These are phyloP conservation scores for Verbascum thapsus DNA, from an alignment of 257 asterid species.

Conservation along the genomic window DNA sequence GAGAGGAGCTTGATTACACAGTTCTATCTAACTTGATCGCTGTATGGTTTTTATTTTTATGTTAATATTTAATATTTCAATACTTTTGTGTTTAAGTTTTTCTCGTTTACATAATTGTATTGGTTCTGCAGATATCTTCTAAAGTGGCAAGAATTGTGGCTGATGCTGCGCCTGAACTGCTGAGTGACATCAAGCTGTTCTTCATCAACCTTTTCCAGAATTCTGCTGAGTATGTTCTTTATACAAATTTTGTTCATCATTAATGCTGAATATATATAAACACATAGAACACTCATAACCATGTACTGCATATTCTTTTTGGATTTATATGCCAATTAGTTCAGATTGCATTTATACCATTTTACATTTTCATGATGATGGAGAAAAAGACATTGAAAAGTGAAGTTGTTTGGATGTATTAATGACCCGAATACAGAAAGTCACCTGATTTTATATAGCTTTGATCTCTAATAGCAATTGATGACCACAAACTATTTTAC, in stretches of 20 bases:
- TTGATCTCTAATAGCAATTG: not conserved
- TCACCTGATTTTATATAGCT: not conserved
- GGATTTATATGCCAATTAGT: not conserved
- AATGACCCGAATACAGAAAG: not conserved
- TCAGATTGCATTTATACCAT: not conserved
- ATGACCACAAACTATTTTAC: not conserved
- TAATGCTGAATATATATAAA: not conserved
- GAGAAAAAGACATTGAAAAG: not conserved
- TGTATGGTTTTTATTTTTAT: constrained; percentile 46
- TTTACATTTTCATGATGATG: constrained; percentile 8
- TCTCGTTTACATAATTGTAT: constrained; percentile 19
- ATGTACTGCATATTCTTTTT: not conserved
- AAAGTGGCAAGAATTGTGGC: constrained; percentile 66
- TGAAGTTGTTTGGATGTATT: constrained; percentile 2
- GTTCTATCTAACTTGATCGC: constrained; percentile 76
- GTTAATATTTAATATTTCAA: constrained; percentile 13
- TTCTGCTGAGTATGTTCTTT: constrained; percentile 71
- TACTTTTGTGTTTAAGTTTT: not conserved
- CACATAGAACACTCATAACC: not conserved
- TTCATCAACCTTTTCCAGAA: constrained; percentile 82
- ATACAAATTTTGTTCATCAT: constrained; percentile 11
- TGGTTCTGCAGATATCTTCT: constrained; percentile 62
- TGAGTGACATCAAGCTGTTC: constrained; percentile 62
- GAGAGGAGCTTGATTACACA: constrained; percentile 78
- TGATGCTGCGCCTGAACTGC: constrained; percentile 76